These are phyloP conservation scores for Lupinus albus DNA, from an alignment of 306 rosid genomes.

Conservation along the genomic window DNA sequence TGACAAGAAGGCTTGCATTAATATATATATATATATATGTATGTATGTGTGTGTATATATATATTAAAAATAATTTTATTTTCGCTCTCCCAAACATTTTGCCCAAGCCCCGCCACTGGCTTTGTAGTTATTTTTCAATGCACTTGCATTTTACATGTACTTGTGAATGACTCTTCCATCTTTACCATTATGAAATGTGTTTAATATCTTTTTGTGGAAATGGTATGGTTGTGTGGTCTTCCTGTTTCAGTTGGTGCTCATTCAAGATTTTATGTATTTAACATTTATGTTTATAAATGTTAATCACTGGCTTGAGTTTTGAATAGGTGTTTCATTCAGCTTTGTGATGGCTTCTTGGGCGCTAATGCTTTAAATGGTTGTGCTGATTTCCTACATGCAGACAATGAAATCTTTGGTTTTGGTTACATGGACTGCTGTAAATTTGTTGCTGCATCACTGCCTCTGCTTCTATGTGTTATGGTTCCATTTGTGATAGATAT, in stretches of 20 bases:
- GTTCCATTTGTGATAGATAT: slow-evolving; percentile 49
- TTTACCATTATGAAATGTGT: slow-evolving; percentile 2
- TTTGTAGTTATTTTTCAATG: background rate
- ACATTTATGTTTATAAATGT: slow-evolving; percentile 37
- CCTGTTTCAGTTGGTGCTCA: slow-evolving; percentile 2
- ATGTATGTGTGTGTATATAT: too few species aligned
- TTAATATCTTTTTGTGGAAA: background rate
- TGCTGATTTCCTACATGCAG: slow-evolving; percentile 85
- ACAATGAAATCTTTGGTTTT: slow-evolving; percentile 75
- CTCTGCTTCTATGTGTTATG: slow-evolving; percentile 65
- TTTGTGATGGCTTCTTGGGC: slow-evolving; percentile 83
- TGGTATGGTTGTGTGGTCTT: background rate
- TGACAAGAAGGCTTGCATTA: too few species aligned
- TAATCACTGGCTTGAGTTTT: slow-evolving; percentile 58
- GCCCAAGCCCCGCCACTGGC: too few species aligned
- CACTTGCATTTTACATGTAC: background rate
- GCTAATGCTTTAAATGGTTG: slow-evolving; percentile 79
- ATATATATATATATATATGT: too few species aligned
- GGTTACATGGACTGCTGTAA: slow-evolving; percentile 78
- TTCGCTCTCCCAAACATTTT: too few species aligned
- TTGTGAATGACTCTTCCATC: background rate
- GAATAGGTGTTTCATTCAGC: slow-evolving; percentile 75
- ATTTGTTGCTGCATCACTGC: slow-evolving; percentile 80
- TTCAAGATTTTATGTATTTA: slow-evolving; percentile 10
- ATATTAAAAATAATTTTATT: too few species aligned